Evolutionary conservation across 345 rosid genomes (phyloP), one percentile per base, ranked within the genome.

Genomic region (Pelargonium nanum): DNA sequence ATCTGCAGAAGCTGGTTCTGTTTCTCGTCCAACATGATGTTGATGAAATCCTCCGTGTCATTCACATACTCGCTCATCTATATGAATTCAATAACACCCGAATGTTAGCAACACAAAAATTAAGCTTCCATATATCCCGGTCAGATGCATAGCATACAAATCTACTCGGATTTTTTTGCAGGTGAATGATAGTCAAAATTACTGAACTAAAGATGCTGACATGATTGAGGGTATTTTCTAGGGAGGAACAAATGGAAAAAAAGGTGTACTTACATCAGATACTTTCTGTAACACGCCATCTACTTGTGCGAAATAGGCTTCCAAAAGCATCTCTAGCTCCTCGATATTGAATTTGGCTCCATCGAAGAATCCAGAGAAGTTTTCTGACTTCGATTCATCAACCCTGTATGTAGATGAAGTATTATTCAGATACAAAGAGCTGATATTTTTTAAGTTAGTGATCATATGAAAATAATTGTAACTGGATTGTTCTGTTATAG

Each of bases 271-370:
- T 70, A 79, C 86, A 69, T 65, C 71, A 1, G 84, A 82, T 22
- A 82, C 62, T 55, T 80, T 80, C 51, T 77, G 82, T 22, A 73
- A 63, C 56, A 74, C 73, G 56, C 87, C 81, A 53, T 80, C 84
- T 22, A 75, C 62, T 58, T 82, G 82, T 32, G 75, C 82, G 67
- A 82, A 82, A 60, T 82, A 77, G 17, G 82, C 87, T 70, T 82
- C 82, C 53, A 80, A 69, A 60, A 77, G 78, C 84, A 82, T 82
- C 65, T 82, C 87, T 28, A 82, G 60, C 74, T 77, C 84, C 68
- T 79, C 79, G 0, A 82, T 60, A 53, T 71, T 61, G 26, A 63
- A 80, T 68, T 82, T 81, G 21, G 64, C 22, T 57, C 24, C 56
- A 21, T 45, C 21, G 17, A 13, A 50, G 26, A 25, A 26, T 56